Base-by-base conservation (phyloP, 176 grass and related monocot species). In the Otatea glauca region DNA sequence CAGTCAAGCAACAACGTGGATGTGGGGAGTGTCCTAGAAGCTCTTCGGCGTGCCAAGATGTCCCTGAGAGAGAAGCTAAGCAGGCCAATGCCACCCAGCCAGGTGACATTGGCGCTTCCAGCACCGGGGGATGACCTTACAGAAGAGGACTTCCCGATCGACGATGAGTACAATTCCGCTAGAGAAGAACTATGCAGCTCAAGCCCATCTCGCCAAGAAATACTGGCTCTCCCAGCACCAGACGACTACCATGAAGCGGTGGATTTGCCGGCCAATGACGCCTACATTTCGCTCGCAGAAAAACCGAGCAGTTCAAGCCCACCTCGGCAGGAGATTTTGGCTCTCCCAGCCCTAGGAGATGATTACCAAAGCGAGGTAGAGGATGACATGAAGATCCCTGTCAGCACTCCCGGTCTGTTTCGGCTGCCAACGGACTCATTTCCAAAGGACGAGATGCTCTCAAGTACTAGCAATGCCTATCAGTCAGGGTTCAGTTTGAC, bases 351-450 rank as follows among this genome's bases (percentile, higher is more conserved):
- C 15, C 80, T 77, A 9, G 72, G 56, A n/a, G 74, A 83, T 64
- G 53, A 62, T 69, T 60, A 17, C 39, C 23, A 79, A 55, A 68
- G 15, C 3, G 79, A 73, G 53, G 81, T 74, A 15, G 76, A 85
- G 71, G 79, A 72, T 56, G 68, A 56, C 70, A 35, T 83, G 54
- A 98, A 86, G 51, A 70, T 90, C 75, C 93, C 96, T 2, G 38
- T 75, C 25, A 10, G 89, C 67, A 48, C 64, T 45, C 89, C 89
- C 44, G 72, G 88, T 72, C 29, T 98, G 34, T 98, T 98, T 68
- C 91, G 96, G 79, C 54, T 98, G 82, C 93, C 91, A 23, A 92
- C 86, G 0, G 91, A 95, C 65, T 83, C 88, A 24, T 94, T 90
- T 76, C 76, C 83, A 2, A 59, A 64, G n/a, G 82, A 85, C 21